These are phyloP conservation scores for Zychaea mexicana DNA, from an alignment of 371 early-diverging fungal genomes.

Conservation along the genomic window DNA sequence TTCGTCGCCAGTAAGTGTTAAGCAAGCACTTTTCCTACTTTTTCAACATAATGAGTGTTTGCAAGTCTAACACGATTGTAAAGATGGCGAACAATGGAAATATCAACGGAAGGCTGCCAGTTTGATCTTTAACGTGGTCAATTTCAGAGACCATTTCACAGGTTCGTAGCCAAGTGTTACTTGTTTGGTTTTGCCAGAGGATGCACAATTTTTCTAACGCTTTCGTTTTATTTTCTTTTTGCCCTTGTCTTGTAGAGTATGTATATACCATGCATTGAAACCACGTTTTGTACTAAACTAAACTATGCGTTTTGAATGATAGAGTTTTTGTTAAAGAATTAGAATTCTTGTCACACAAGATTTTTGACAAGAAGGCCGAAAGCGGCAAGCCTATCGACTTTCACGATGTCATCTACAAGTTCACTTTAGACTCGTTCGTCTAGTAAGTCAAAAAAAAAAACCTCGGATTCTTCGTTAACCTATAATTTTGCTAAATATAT, in stretches of 20 bases:
- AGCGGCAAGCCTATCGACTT: constrained; percentile 50
- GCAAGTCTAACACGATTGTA: constrained; percentile 75
- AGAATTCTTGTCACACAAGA: constrained; percentile 17
- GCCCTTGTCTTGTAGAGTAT: background rate
- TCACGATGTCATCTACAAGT: constrained; percentile 60
- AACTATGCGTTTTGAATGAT: background rate
- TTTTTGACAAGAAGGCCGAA: constrained; percentile 36
- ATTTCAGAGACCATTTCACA: constrained; percentile 60
- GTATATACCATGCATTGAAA: background rate
- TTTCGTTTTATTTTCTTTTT: no score
- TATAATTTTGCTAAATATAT: background rate
- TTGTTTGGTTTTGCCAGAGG: no score
- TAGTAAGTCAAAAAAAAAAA: constrained; percentile 17
- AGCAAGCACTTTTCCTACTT: background rate
- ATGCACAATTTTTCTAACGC: no score
- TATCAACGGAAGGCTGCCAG: constrained; percentile 63
- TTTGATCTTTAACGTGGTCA: constrained; percentile 64
- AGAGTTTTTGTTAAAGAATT: constrained; percentile 45
- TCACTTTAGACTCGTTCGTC: constrained; percentile 64
- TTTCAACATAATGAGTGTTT: constrained; percentile 28
- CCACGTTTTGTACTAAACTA: background rate
- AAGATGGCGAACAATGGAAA: constrained; percentile 65
- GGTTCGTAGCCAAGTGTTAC: no score
- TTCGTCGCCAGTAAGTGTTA: constrained; percentile 46
- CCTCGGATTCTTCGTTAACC: no score